Evolutionary conservation across 768 basidiomycete genomes (phyloP).

Genomic region (Rhodotorula toruloides): DNA sequence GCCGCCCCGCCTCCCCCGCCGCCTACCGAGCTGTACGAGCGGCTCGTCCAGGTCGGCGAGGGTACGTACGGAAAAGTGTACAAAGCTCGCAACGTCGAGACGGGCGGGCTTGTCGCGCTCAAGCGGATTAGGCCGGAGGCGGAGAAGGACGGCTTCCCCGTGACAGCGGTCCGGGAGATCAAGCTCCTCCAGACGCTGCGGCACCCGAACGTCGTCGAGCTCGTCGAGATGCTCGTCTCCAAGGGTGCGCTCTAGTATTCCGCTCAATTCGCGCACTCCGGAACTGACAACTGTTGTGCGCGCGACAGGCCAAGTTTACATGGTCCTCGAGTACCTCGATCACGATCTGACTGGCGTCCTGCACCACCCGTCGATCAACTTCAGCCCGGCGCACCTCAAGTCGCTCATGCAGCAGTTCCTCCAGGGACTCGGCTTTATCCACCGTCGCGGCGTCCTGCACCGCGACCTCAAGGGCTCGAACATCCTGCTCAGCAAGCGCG

Average conservation of each 20-base stretch:
- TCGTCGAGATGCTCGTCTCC: slow-evolving; percentile 99
- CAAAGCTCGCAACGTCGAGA: slow-evolving; percentile 80
- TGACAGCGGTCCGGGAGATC: slow-evolving; percentile 98
- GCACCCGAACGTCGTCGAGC: slow-evolving; percentile 79
- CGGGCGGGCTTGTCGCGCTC: slow-evolving; percentile 74
- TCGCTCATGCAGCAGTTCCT: slow-evolving; percentile 95
- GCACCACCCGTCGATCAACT: slow-evolving; percentile 78
- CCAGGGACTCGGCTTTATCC: slow-evolving; percentile 84
- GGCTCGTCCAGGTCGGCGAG: slow-evolving; percentile 90
- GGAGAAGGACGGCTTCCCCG: slow-evolving; percentile 95
- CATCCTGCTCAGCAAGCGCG: slow-evolving; percentile 82
- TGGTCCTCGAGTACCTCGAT: slow-evolving; percentile 99
- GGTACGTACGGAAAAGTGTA: slow-evolving; percentile 98
- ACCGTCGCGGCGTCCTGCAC: slow-evolving; percentile 92
- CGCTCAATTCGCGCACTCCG: not conserved
- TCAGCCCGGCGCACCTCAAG: slow-evolving; percentile 83
- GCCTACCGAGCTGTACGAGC: slow-evolving; percentile 59
- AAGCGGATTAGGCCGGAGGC: slow-evolving; percentile 98
- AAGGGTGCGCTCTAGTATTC: slow-evolving; percentile 59
- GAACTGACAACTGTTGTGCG: slow-evolving; percentile 16
- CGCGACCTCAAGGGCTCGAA: slow-evolving; percentile 99
- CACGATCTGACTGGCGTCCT: slow-evolving; percentile 94
- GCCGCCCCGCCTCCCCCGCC: not conserved
- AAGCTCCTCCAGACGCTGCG: slow-evolving; percentile 86
- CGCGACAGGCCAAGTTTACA: slow-evolving; percentile 77